Base-by-base conservation (phyloP, 139 green algal genomes). In the Auxenochlorella pyrenoidosa region DNA sequence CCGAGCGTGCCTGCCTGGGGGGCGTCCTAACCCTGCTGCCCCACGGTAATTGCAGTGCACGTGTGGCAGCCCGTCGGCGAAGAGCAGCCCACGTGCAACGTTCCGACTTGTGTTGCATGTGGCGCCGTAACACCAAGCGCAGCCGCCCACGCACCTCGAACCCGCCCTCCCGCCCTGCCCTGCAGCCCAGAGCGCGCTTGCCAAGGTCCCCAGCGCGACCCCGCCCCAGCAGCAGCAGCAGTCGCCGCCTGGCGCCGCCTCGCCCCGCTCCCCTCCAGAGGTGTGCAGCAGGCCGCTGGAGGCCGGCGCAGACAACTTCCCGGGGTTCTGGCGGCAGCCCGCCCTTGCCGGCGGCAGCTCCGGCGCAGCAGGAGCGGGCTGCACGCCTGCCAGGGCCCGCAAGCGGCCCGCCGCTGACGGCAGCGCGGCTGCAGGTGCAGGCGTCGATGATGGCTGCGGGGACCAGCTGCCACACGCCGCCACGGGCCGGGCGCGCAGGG, bases 271-370 rank as follows among this genome's bases (percentile, higher is more conserved):
- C 12, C 75, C 44, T 16, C 75, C 51, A 38, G 75, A 81, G 30
- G 75, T 81, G 12, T 41, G 75, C 75, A 81, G 75, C 75, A 24
- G 44, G 44, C 44, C 51, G 8, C 43, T 30, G 75, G 75, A 81
- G 75, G 75, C 51, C 2, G 43, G 75, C 5, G 75, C 36, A 24
- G 75, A 81, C 75, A 63, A 81, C 75, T 81, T 81, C 43, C 75
- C 75, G 0, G 75, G 75, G 43, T 81, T 81, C 44, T 81, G 75
- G 75, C 75, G 75, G 8, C 75, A n/a, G 43, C 43, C 75, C 36
- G 75, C 43, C 3, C 28, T 47, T 1, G 75, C 30, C 43, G 30
- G 44, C 38, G 3, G 43, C 28, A 26, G 43, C 22, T 18, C 43
- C 1, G 30, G 43, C 0, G 32, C 70, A 12, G 34, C n/a, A 34